A percentile compares a stretch with the other conserved stretches of the same genome.
These are phyloP conservation scores for Aspergillus campestris DNA, from an alignment of 495 filamentous ascomycete species.

Conservation along the genomic window DNA sequence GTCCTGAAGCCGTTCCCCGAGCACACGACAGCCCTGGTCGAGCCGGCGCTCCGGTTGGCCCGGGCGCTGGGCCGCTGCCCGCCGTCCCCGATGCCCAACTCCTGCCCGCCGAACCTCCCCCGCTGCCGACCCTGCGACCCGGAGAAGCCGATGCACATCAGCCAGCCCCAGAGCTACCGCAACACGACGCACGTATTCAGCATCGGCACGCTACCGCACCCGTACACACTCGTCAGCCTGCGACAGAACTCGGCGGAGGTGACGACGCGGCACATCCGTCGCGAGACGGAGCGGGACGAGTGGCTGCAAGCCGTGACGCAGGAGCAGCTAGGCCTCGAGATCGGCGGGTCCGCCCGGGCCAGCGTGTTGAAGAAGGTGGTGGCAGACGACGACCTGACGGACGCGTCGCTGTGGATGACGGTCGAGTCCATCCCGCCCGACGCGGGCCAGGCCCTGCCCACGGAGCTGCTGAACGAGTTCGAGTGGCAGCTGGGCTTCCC, in stretches of 20 bases:
- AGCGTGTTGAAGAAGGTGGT: conserved; percentile 75
- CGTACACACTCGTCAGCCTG: conserved; percentile 69
- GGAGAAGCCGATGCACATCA: conserved; percentile 46
- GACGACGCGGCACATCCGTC: conserved; percentile 60
- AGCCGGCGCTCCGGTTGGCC: conserved; percentile 63
- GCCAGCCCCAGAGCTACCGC: conserved; percentile 47
- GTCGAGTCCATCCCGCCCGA: conserved; percentile 52
- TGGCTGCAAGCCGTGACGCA: conserved; percentile 73
- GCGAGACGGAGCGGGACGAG: conserved; percentile 64
- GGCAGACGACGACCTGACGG: conserved; percentile 50
- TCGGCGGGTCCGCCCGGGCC: conserved; percentile 54
- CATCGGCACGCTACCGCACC: conserved; percentile 83
- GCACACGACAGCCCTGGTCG: conserved; percentile 62
- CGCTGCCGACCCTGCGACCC: conserved; percentile 65
- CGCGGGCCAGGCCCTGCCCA: conserved; percentile 32
- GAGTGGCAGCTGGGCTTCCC: conserved; percentile 89
- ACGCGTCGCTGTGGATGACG: conserved; percentile 69
- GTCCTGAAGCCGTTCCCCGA: conserved; percentile 69
- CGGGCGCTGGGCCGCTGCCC: conserved; percentile 65
- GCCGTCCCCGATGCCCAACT: conserved; percentile 55
- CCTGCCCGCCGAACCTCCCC: conserved; percentile 78
- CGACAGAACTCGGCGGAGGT: conserved; percentile 44
- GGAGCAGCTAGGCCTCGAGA: conserved; percentile 51
- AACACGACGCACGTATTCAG: conserved; percentile 62
- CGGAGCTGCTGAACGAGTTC: conserved; percentile 48